Evolutionary conservation across 345 rosid species (phyloP).

Genomic region (Gossypium thurberi): DNA sequence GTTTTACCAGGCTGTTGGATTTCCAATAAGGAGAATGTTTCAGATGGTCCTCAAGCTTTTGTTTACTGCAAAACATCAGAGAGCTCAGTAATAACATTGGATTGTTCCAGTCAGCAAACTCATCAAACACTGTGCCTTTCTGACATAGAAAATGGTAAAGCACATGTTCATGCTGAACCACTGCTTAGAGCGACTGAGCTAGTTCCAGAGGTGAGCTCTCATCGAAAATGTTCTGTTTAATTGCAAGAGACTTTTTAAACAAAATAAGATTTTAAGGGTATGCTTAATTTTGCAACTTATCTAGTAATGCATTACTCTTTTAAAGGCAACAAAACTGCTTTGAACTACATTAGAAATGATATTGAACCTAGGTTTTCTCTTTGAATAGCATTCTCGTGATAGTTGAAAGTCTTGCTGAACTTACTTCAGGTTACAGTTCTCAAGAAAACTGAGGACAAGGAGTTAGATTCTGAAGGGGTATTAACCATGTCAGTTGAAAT

Average conservation of each 20-base stretch:
- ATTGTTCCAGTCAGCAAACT: slow-evolving; percentile 28
- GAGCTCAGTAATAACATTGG: slow-evolving; percentile 21
- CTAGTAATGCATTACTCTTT: not conserved
- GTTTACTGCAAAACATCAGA: slow-evolving; percentile 27
- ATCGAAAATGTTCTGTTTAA: slow-evolving; percentile 6
- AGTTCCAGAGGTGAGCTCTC: slow-evolving; percentile 34
- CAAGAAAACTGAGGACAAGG: slow-evolving; percentile 21
- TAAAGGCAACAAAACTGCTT: slow-evolving; percentile 10
- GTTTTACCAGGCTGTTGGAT: slow-evolving; percentile 19
- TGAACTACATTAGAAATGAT: slow-evolving; percentile 1
- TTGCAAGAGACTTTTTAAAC: slow-evolving; percentile 1
- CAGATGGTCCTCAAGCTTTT: slow-evolving; percentile 25
- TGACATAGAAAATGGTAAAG: slow-evolving; percentile 29
- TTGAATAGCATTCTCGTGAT: not conserved
- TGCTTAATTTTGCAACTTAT: not conserved
- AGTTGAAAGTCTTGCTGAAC: slow-evolving; percentile 17
- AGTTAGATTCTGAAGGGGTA: slow-evolving; percentile 16
- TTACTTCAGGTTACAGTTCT: slow-evolving; percentile 31
- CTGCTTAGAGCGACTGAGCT: slow-evolving; percentile 18
- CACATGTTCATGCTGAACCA: slow-evolving; percentile 18
- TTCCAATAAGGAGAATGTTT: slow-evolving; percentile 25
- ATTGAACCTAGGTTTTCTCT: slow-evolving; percentile 3
- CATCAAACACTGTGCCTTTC: slow-evolving; percentile 27
- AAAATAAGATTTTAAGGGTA: not conserved
- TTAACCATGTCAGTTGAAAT: slow-evolving; percentile 15